Conservation (phyloP, 2,329 filamentous ascomycete genomes). For the Claviceps maximensis region DNA sequence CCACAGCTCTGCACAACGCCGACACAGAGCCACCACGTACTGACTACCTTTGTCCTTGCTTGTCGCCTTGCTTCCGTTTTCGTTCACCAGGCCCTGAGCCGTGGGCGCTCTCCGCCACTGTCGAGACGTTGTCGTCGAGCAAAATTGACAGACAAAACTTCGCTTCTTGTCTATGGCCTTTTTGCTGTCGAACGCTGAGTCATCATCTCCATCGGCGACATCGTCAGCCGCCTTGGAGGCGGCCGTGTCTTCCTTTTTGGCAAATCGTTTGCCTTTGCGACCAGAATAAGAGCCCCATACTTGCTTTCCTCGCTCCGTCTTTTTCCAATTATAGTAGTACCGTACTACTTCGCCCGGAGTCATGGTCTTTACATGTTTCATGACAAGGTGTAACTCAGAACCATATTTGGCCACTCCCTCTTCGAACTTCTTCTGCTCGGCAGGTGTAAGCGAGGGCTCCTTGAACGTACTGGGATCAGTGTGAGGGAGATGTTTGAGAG, state of each 20-base stretch:
- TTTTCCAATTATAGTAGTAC: conserved; percentile 98
- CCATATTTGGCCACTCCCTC: conserved; percentile 83
- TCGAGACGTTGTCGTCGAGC: conserved; percentile 61
- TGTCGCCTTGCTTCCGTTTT: conserved; percentile 41
- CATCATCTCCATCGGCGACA: conserved; percentile 81
- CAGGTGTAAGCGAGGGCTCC: conserved; percentile 65
- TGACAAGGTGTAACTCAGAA: conserved; percentile 75
- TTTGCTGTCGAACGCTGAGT: conserved; percentile 86
- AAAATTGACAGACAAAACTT: conserved; percentile 89
- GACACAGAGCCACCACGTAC: conserved; percentile 71
- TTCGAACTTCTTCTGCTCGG: conserved; percentile 82
- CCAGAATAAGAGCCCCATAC: conserved; percentile 85
- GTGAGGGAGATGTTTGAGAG: conserved; percentile 56
- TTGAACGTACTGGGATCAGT: conserved; percentile 62
- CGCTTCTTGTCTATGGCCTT: conserved; percentile 73
- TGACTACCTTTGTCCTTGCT: conserved; percentile 66
- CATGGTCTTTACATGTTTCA: conserved; percentile 73
- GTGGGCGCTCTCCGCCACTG: conserved; percentile 88
- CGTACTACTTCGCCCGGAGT: conserved; percentile 71
- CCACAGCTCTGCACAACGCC: conserved; percentile 87
- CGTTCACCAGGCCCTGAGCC: conserved; percentile 54
- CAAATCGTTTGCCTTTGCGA: conserved; percentile 81
- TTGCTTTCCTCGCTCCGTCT: conserved; percentile 69
- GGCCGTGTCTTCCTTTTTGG: conserved; percentile 56
- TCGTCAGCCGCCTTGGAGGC: conserved; percentile 75